Percentiles rank a stretch among this genome's conserved stretches.
Conservation (phyloP, 2,329 filamentous ascomycete species). For the Myriosclerotinia curreyana region DNA sequence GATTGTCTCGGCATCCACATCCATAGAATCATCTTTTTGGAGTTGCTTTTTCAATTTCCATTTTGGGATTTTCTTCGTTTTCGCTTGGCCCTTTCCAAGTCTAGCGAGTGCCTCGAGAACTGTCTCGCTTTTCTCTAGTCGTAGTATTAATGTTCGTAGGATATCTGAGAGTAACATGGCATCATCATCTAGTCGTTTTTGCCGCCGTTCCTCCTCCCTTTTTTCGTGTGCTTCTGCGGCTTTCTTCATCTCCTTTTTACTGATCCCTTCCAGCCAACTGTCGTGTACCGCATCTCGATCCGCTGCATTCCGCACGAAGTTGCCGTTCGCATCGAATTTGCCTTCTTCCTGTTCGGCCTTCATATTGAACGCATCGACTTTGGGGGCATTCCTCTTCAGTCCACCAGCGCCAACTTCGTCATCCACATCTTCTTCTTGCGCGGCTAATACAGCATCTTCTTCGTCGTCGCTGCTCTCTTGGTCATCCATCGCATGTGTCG, state of each 20-base stretch:
- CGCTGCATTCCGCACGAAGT: constrained; percentile 82
- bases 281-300: constrained; percentile 92
- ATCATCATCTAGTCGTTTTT: constrained; percentile 72
- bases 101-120: constrained; percentile 82
- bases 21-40: constrained; percentile 61
- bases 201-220: constrained; percentile 71
- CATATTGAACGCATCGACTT: constrained; percentile 96
- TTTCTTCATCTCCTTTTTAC: constrained; percentile 87
- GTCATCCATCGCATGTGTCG: constrained; percentile 40
- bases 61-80: constrained; percentile 58
- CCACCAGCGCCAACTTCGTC: constrained; percentile 87
- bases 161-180: constrained; percentile 69
- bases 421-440: constrained; percentile 73
- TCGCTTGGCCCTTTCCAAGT: constrained; percentile 65
- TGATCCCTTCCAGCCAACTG: constrained; percentile 85
- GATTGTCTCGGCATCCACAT: constrained; percentile 59
- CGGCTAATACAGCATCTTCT: constrained; percentile 71
- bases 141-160: constrained; percentile 67
- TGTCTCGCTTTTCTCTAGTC: constrained; percentile 78
- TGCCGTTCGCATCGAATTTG: constrained; percentile 84
- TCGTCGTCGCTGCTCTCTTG: constrained; percentile 58
- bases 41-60: constrained; percentile 70
- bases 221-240: constrained; percentile 85
- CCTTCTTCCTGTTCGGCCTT: constrained; percentile 87
- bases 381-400: constrained; percentile 88